Conservation (phyloP, 2,329 filamentous ascomycete genomes). For the Neofusicoccum umdonicola region DNA sequence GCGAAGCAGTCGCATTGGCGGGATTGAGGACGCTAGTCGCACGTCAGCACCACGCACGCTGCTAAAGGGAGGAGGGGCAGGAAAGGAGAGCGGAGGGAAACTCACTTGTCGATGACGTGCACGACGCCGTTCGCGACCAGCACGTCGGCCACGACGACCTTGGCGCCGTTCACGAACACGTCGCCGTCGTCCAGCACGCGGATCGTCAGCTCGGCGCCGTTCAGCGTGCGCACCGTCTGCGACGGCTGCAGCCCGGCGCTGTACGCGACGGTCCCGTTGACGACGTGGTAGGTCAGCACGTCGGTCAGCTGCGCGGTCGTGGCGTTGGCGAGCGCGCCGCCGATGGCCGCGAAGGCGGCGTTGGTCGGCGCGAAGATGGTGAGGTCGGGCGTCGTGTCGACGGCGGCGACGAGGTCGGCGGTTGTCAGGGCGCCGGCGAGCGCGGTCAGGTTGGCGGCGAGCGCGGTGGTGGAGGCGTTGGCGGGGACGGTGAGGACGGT, state of each 20-base stretch:
- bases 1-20: constrained; percentile 45
- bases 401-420: constrained; percentile 39
- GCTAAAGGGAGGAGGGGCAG: constrained; percentile 20
- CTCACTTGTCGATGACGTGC: constrained; percentile 55
- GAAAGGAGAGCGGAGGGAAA: too few species aligned
- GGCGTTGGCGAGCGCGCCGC: constrained; percentile 50
- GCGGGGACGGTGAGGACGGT: constrained; percentile 42
- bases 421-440: constrained; percentile 41
- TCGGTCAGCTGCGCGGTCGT: constrained; percentile 47
- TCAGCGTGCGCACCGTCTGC: constrained; percentile 35
- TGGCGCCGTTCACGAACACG: constrained; percentile 46
- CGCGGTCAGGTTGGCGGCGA: constrained; percentile 37
- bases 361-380: constrained; percentile 67
- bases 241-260: constrained; percentile 40
- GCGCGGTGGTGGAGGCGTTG: constrained; percentile 30
- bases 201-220: constrained; percentile 41
- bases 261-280: constrained; percentile 57
- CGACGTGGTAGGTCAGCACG: constrained; percentile 64
- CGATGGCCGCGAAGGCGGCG: constrained; percentile 58
- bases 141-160: constrained; percentile 42
- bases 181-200: constrained; percentile 26
- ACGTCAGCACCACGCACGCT: background rate
- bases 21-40: constrained; percentile 54
- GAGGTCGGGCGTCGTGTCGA: constrained; percentile 48
- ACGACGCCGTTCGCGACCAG: constrained; percentile 47